Conservation (phyloP, 345 rosid genomes). For the Linum trigynum region DNA sequence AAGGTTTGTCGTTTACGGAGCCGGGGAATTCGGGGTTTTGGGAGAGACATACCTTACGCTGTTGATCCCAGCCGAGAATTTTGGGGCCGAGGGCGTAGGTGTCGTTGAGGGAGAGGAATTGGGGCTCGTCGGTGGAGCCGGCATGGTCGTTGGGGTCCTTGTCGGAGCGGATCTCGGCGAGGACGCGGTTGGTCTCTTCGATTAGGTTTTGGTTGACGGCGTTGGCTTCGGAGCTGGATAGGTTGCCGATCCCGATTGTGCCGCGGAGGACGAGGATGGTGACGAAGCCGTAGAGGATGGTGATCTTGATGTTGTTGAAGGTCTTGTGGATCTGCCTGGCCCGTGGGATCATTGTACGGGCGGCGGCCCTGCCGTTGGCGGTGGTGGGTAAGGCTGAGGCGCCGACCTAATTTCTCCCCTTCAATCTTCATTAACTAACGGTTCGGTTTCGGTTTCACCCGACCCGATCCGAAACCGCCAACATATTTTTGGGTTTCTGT, state of each 20-base stretch:
- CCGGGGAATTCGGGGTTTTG: constrained; percentile 64
- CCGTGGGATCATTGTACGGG: constrained; percentile 35
- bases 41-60: constrained; percentile 52
- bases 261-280: constrained; percentile 92
- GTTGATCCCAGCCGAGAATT: constrained; percentile 55
- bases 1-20: constrained; percentile 47
- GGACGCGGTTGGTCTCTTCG: constrained; percentile 76
- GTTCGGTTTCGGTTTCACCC: too few species aligned
- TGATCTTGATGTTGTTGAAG: constrained; percentile 83
- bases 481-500: too few species aligned
- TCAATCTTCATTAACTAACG: too few species aligned
- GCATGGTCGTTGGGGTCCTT: constrained; percentile 50
- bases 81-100: constrained; percentile 79
- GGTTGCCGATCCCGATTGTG: constrained; percentile 73
- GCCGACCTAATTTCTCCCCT: too few species aligned
- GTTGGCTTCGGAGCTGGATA: constrained; percentile 66
- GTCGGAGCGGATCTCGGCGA: constrained; percentile 84
- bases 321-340: constrained; percentile 84
- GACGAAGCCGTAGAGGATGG: constrained; percentile 79
- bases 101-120: constrained; percentile 42
- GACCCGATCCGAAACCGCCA: too few species aligned
- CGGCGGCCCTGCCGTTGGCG: constrained; percentile 31
- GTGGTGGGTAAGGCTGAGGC: constrained; percentile 39
- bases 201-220: constrained; percentile 62
- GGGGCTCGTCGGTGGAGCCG: constrained; percentile 33